Conservation (phyloP, 306 rosid genomes). For the Astragalus membranaceus region DNA sequence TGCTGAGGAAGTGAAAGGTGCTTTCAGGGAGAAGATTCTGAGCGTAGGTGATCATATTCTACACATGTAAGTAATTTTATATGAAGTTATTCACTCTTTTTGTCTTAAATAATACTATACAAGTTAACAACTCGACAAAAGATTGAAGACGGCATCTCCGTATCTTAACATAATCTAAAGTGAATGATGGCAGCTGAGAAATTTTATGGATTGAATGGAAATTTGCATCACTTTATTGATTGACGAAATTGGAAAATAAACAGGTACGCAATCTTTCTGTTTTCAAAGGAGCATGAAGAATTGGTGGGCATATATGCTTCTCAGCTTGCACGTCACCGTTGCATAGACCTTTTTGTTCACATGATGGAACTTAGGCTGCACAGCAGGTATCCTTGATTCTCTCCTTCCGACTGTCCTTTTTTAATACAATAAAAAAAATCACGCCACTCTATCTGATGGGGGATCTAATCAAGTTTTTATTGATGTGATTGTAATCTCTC, state of each 20-base stretch:
- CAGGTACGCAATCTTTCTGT: conserved; percentile 94
- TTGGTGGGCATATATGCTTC: too few species aligned
- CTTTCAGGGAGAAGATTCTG: conserved; percentile 71
- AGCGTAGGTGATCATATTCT: too few species aligned
- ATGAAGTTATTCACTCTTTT: too few species aligned
- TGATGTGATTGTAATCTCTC: too few species aligned
- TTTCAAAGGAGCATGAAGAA: conserved; percentile 91
- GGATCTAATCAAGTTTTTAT: too few species aligned
- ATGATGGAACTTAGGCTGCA: conserved; percentile 99
- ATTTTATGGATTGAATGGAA: conserved; percentile 12
- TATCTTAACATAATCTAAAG: neutral
- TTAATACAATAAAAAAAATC: too few species aligned
- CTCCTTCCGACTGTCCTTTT: too few species aligned
- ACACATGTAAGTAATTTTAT: too few species aligned
- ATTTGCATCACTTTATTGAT: neutral
- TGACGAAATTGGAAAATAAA: conserved; percentile 16
- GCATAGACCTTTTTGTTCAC: conserved; percentile 88
- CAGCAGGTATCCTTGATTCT: too few species aligned
- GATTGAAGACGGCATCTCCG: neutral
- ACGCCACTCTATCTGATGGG: too few species aligned
- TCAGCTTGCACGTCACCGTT: conserved; percentile 81
- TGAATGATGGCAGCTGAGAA: conserved; percentile 6
- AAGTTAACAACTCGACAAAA: too few species aligned
- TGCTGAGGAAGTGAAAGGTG: conserved; percentile 68
- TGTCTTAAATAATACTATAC: too few species aligned